Conservation (phyloP, 495 filamentous ascomycete genomes). For the Aspergillus nanangensis region DNA sequence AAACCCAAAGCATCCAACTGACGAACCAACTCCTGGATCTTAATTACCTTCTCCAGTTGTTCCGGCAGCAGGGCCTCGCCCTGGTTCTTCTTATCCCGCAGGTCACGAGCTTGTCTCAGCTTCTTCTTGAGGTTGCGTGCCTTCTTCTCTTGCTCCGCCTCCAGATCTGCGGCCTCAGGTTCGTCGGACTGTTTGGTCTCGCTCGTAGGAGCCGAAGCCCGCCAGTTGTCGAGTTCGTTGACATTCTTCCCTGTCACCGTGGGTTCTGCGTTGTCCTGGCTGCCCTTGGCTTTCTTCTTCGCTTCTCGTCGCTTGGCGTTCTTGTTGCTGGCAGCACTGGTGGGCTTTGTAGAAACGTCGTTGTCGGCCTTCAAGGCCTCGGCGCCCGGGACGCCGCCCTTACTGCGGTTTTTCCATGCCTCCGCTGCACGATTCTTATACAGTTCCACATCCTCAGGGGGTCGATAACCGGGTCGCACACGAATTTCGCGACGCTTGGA, state of each 20-base stretch:
- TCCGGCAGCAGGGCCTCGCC: slow-evolving; percentile 82
- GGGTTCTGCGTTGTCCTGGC: slow-evolving; percentile 29
- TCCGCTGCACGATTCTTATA: slow-evolving; percentile 93
- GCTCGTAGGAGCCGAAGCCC: slow-evolving; percentile 19
- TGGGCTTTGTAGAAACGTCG: slow-evolving; percentile 33
- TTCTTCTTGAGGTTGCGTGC: slow-evolving; percentile 95
- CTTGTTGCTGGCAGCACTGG: slow-evolving; percentile 63
- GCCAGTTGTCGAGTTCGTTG: slow-evolving; percentile 27
- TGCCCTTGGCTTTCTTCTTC: slow-evolving; percentile 76
- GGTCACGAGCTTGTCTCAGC: slow-evolving; percentile 83
- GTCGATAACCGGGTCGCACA: slow-evolving; percentile 87
- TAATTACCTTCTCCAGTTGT: slow-evolving; percentile 96
- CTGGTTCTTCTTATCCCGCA: slow-evolving; percentile 85
- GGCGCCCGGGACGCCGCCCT: slow-evolving; percentile 75
- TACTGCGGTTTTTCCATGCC: slow-evolving; percentile 76
- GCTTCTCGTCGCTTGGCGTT: slow-evolving; percentile 93
- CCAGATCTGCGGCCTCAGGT: slow-evolving; percentile 48
- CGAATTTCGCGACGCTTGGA: slow-evolving; percentile 86
- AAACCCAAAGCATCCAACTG: slow-evolving; percentile 87
- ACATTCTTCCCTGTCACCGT: slow-evolving; percentile 32
- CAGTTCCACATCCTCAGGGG: slow-evolving; percentile 92
- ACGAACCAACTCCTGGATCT: slow-evolving; percentile 87
- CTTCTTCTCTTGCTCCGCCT: slow-evolving; percentile 86
- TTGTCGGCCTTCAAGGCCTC: slow-evolving; percentile 54
- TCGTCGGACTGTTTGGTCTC: slow-evolving; percentile 11